phyloP scores from a whole-genome alignment of 2,329 filamentous ascomycete species.

The Apiospora koreana region DNA sequence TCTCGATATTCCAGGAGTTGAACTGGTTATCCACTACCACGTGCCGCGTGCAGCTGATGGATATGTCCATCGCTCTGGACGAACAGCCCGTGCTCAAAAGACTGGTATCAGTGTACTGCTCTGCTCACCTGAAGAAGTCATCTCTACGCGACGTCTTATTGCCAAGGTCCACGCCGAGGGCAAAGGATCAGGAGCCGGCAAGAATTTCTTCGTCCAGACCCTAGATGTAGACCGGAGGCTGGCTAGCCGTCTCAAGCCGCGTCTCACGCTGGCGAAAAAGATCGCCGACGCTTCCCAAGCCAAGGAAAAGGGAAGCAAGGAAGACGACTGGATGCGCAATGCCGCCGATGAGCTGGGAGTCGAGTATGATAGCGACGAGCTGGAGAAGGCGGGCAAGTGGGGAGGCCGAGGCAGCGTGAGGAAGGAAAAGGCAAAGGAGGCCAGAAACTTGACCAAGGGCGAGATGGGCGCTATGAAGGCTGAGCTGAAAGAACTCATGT shows the following conservation, averaged over 20 bases:
- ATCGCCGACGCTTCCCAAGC: constrained; percentile 81
- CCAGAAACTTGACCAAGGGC: constrained; percentile 66
- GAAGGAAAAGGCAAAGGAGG: constrained; percentile 74
- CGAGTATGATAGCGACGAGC: constrained; percentile 88
- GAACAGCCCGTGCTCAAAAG: constrained; percentile 81
- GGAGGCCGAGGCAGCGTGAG: constrained; percentile 72
- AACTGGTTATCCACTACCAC: constrained; percentile 93
- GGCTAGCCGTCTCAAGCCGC: constrained; percentile 72
- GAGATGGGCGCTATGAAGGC: constrained; percentile 71
- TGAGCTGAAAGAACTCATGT: constrained; percentile 71
- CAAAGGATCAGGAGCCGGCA: constrained; percentile 43
- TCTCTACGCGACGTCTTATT: constrained; percentile 78
- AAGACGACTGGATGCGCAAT: constrained; percentile 80
- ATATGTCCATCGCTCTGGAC: constrained; percentile 93
- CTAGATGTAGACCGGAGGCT: constrained; percentile 83
- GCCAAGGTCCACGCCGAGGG: constrained; percentile 77
- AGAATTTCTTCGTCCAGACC: constrained; percentile 72
- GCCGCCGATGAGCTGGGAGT: constrained; percentile 93
- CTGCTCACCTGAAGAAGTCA: constrained; percentile 88
- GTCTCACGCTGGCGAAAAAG: constrained; percentile 80
- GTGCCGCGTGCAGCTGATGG: constrained; percentile 87
- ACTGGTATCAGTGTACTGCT: constrained; percentile 83
- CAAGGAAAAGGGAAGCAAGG: constrained; percentile 82
- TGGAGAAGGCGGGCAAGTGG: constrained; percentile 64
- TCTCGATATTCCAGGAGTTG: constrained; percentile 87